phyloP scores from a whole-genome alignment of 2,329 filamentous ascomycete species.

The Apiospora marii region DNA sequence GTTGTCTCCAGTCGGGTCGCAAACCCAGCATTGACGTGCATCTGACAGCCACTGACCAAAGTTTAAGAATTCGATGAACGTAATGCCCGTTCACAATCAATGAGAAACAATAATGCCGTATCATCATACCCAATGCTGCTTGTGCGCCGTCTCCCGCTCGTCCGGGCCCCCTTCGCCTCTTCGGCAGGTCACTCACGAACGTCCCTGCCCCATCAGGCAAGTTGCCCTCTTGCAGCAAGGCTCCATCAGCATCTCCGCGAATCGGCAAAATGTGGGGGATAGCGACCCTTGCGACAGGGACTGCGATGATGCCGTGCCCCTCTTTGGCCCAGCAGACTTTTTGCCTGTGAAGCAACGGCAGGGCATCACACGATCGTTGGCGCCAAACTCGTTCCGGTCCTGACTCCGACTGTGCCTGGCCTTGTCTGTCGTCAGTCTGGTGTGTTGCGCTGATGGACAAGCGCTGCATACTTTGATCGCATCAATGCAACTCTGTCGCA shows the following conservation, averaged over 20 bases:
- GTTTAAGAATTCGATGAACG: background rate
- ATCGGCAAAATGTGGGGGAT: constrained; percentile 40
- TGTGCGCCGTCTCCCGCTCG: background rate
- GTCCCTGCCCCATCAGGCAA: background rate
- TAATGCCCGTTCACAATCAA: background rate
- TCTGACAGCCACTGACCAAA: background rate
- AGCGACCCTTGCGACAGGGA: constrained; percentile 24
- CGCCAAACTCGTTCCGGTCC: constrained; percentile 18
- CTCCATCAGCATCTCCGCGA: constrained; percentile 33
- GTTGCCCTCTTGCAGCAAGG: background rate
- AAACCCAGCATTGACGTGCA: background rate
- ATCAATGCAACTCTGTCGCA: background rate
- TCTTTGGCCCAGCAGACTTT: constrained; percentile 23
- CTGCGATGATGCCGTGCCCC: constrained; percentile 16
- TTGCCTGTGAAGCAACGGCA: constrained; percentile 21
- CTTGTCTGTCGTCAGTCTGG: constrained; percentile 10
- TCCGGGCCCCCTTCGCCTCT: background rate
- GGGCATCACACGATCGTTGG: constrained; percentile 17
- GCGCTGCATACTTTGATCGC: background rate
- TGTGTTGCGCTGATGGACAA: background rate
- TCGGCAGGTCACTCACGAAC: constrained; percentile 2
- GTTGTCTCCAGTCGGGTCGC: background rate
- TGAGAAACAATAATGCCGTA: background rate
- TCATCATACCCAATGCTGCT: background rate
- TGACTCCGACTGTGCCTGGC: constrained; percentile 13